phyloP scores from a whole-genome alignment of 148 eudicot species.

The Nyssa sinensis region DNA sequence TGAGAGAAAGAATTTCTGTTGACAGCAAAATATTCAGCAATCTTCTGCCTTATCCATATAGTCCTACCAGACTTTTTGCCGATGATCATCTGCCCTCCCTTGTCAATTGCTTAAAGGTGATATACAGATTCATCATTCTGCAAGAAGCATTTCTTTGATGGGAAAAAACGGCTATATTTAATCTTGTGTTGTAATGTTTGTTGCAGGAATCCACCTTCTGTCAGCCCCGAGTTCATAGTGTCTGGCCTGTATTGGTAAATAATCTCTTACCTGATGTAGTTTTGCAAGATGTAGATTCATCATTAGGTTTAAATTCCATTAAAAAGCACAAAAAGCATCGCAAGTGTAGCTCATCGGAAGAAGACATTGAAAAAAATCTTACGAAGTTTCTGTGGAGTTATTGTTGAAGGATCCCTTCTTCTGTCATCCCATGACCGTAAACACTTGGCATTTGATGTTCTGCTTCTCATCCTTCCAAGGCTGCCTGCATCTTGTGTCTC shows the following conservation, averaged over 20 bases:
- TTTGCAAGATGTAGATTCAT: slow-evolving; percentile 47
- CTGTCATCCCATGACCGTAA: slow-evolving; percentile 90
- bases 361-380: slow-evolving; percentile 66
- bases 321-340: slow-evolving; percentile 88
- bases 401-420: slow-evolving; percentile 73
- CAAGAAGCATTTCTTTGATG: background rate
- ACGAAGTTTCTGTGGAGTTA: slow-evolving; percentile 60
- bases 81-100: slow-evolving; percentile 60
- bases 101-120: slow-evolving; percentile 76
- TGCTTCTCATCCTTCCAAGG: slow-evolving; percentile 83
- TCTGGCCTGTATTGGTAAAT: slow-evolving; percentile 73
- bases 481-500: slow-evolving; percentile 74
- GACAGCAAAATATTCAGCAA: slow-evolving; percentile 50
- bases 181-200: background rate
- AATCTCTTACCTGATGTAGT: slow-evolving; percentile 62
- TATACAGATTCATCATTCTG: background rate
- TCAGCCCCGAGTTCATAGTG: slow-evolving; percentile 89
- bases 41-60: slow-evolving; percentile 78
- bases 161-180: background rate
- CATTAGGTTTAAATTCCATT: slow-evolving; percentile 45
- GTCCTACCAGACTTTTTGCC: slow-evolving; percentile 52
- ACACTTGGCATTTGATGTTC: slow-evolving; percentile 75
- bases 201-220: slow-evolving; percentile 90
- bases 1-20: slow-evolving; percentile 55
- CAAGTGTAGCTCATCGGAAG: slow-evolving; percentile 65